These are phyloP conservation scores for Globisporangium cystogenes DNA, from an alignment of 352 stramenopile genomes.

Conservation along the genomic window DNA sequence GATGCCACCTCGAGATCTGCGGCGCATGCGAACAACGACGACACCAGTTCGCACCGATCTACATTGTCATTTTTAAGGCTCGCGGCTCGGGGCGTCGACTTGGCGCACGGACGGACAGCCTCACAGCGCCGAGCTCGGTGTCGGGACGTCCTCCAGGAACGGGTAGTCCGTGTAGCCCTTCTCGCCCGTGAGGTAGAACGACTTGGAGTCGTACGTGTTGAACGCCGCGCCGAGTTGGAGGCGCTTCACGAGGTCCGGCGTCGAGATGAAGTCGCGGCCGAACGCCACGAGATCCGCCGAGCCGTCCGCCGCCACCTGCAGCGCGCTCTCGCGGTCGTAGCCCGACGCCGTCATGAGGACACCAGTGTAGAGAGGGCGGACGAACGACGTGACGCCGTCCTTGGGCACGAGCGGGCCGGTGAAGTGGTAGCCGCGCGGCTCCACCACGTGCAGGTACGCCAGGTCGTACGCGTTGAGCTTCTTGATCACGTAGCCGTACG, in stretches of 20 bases:
- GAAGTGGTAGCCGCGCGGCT: conserved; percentile 30
- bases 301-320: conserved; percentile 27
- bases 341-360: conserved; percentile 41
- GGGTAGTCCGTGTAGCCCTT: conserved; percentile 42
- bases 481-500: conserved; percentile 32
- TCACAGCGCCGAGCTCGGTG: background rate
- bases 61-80: no score
- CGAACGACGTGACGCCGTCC: conserved; percentile 28
- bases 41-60: no score
- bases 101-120: no score
- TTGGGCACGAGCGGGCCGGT: conserved; percentile 22
- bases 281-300: conserved; percentile 43
- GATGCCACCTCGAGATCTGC: no score
- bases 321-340: conserved; percentile 29
- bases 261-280: conserved; percentile 53
- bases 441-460: conserved; percentile 44
- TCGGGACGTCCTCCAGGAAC: conserved; percentile 9
- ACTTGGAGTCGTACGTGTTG: conserved; percentile 23
- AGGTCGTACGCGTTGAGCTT: conserved; percentile 28
- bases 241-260: conserved; percentile 51
- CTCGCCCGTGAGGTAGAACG: conserved; percentile 19
- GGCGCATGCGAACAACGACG: no score
- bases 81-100: no score
- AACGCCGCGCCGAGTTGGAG: conserved; percentile 30
- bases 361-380: conserved; percentile 36